phyloP scores from a whole-genome alignment of 495 filamentous ascomycete species.

The Darksidea phi region DNA sequence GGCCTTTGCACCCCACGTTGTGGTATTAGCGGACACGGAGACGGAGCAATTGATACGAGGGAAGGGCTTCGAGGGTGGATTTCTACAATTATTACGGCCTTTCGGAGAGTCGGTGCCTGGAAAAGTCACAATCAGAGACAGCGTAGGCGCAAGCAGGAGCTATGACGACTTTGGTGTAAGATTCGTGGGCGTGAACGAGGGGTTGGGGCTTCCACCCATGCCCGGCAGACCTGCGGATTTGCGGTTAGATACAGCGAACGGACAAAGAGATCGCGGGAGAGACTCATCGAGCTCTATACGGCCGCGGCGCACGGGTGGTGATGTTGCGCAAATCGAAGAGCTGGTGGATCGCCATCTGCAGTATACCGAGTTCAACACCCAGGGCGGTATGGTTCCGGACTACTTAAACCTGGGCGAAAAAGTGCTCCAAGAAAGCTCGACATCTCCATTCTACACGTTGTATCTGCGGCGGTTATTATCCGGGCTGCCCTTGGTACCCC shows the following conservation, averaged over 20 bases:
- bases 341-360: slow-evolving; percentile 54
- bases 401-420: slow-evolving; percentile 41
- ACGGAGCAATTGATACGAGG: slow-evolving; percentile 74
- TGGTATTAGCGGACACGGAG: slow-evolving; percentile 77
- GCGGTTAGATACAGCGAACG: slow-evolving; percentile 32
- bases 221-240: slow-evolving; percentile 41
- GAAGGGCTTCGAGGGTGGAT: slow-evolving; percentile 80
- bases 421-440: slow-evolving; percentile 14
- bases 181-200: slow-evolving; percentile 64
- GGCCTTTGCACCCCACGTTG: slow-evolving; percentile 84
- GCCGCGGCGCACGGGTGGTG: slow-evolving; percentile 45
- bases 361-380: slow-evolving; percentile 44
- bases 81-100: slow-evolving; percentile 80
- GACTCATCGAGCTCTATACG: slow-evolving; percentile 20
- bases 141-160: slow-evolving; percentile 71
- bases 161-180: slow-evolving; percentile 90
- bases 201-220: slow-evolving; percentile 54
- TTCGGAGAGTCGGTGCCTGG: slow-evolving; percentile 89
- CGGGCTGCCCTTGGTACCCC: slow-evolving; percentile 68
- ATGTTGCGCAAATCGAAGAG: slow-evolving; percentile 60
- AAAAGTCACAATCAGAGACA: slow-evolving; percentile 87
- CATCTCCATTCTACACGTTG: slow-evolving; percentile 70
- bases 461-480: slow-evolving; percentile 84
- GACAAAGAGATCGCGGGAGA: slow-evolving; percentile 24
- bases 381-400: slow-evolving; percentile 36